Evolutionary conservation across 2,329 filamentous ascomycete species (phyloP).

Genomic region (Exophiala oligosperma): DNA sequence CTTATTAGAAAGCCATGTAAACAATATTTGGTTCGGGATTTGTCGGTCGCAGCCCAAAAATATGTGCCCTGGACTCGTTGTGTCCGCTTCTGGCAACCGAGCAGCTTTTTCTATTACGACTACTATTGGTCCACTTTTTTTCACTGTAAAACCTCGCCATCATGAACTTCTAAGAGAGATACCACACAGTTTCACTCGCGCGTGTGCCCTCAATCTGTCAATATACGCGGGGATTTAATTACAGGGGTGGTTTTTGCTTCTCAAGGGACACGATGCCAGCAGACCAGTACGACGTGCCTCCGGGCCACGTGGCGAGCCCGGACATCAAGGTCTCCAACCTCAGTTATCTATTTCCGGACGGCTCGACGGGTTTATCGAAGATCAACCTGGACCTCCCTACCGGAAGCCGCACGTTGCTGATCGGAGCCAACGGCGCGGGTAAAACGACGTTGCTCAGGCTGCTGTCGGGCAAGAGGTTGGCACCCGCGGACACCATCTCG

Average conservation of each 20-base stretch:
- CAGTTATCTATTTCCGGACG: slow-evolving; percentile 86
- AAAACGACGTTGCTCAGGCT: slow-evolving; percentile 96
- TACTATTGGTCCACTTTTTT: neutral
- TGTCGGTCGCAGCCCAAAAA: neutral
- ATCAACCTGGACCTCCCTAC: slow-evolving; percentile 76
- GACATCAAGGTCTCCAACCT: slow-evolving; percentile 74
- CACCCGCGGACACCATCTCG: slow-evolving; percentile 70
- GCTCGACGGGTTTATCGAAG: slow-evolving; percentile 72
- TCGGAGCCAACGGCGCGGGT: slow-evolving; percentile 92
- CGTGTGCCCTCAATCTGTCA: too few relatives aligned
- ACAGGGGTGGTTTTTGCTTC: neutral
- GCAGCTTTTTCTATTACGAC: neutral
- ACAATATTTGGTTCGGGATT: too few relatives aligned
- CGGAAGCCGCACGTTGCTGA: slow-evolving; percentile 82
- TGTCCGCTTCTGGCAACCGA: neutral
- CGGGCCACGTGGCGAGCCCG: slow-evolving; percentile 38
- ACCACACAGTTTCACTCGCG: too few relatives aligned
- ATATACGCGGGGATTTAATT: neutral
- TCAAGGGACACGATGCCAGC: neutral
- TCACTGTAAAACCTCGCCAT: neutral
- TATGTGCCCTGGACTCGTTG: neutral
- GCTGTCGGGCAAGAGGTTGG: slow-evolving; percentile 90
- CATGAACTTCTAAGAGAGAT: too few relatives aligned
- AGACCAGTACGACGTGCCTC: neutral
- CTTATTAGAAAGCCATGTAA: too few relatives aligned